phyloP scores from a whole-genome alignment of 1,284 basidiomycete species.

The Heterobasidion annosum region DNA sequence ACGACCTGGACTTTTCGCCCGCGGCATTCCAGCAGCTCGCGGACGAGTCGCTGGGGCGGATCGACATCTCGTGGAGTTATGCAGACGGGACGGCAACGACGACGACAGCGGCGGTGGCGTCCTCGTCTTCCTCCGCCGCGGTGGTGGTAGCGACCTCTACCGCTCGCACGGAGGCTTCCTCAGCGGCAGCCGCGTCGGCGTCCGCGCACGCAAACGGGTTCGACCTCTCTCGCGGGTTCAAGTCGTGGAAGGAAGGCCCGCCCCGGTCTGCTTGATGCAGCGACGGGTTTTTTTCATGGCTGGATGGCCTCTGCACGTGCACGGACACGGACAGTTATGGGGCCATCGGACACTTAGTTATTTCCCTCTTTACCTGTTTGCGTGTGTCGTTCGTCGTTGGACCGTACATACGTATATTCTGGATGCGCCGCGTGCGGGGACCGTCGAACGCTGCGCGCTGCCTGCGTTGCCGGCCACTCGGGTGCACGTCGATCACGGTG shows the following conservation, averaged over 20 bases:
- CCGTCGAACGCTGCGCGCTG: too few relatives aligned
- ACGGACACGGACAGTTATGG: neutral
- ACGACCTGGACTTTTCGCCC: constrained; percentile 54
- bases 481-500: too few relatives aligned
- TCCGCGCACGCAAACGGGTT: neutral
- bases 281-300: too few relatives aligned
- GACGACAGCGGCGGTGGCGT: too few relatives aligned
- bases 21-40: constrained; percentile 39
- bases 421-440: too few relatives aligned
- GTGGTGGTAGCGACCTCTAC: neutral
- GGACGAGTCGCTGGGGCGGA: constrained; percentile 31
- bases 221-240: too few relatives aligned
- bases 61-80: neutral
- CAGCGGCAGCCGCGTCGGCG: neutral
- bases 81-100: neutral
- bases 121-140: neutral
- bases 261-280: neutral
- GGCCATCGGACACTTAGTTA: too few relatives aligned
- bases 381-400: too few relatives aligned
- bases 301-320: neutral
- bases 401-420: too few relatives aligned
- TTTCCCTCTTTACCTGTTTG: too few relatives aligned
- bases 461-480: too few relatives aligned
- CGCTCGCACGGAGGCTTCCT: neutral
- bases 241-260: neutral